phyloP scores from a whole-genome alignment of 2,329 filamentous ascomycete species.

The Hymenoscyphus occultus region DNA sequence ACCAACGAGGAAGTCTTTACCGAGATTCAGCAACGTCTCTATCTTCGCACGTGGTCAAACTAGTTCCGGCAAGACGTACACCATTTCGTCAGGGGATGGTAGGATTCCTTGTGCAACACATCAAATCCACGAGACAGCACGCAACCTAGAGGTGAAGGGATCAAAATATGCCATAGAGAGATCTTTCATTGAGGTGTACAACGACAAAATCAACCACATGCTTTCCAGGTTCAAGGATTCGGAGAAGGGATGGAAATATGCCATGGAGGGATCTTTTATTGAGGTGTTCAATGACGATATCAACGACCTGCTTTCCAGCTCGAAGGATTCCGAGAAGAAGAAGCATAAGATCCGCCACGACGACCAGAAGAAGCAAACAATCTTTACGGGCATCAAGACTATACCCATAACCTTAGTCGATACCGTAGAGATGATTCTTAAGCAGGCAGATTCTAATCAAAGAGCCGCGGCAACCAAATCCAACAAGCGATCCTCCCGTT shows the following conservation, averaged over 20 bases:
- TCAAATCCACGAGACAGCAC: slow-evolving; percentile 90
- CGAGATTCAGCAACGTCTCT: slow-evolving; percentile 95
- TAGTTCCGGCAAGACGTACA: slow-evolving; percentile 93
- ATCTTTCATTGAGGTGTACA: no score
- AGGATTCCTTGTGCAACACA: slow-evolving; percentile 94
- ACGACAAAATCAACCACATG: no score
- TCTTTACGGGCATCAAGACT: slow-evolving; percentile 74
- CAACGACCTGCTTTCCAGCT: slow-evolving; percentile 78
- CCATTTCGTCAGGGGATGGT: slow-evolving; percentile 86
- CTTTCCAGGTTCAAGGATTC: no score
- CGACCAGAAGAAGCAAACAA: slow-evolving; percentile 74
- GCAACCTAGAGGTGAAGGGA: slow-evolving; percentile 73
- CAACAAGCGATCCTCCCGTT: slow-evolving; percentile 90
- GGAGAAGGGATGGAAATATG: slow-evolving; percentile 92
- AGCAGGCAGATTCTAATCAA: slow-evolving; percentile 78
- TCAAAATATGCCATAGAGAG: no score
- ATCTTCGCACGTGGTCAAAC: slow-evolving; percentile 99
- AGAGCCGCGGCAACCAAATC: slow-evolving; percentile 96
- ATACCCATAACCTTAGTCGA: slow-evolving; percentile 75
- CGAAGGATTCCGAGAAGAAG: slow-evolving; percentile 70
- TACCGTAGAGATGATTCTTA: slow-evolving; percentile 76
- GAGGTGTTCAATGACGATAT: slow-evolving; percentile 99
- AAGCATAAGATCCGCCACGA: slow-evolving; percentile 91
- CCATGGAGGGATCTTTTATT: slow-evolving; percentile 90
- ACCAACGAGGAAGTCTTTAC: slow-evolving; percentile 87